Percentiles rank a stretch among this genome's conserved stretches.
These are phyloP conservation scores for Przewalskia tangutica DNA, from an alignment of 257 asterid genomes.

Conservation along the genomic window DNA sequence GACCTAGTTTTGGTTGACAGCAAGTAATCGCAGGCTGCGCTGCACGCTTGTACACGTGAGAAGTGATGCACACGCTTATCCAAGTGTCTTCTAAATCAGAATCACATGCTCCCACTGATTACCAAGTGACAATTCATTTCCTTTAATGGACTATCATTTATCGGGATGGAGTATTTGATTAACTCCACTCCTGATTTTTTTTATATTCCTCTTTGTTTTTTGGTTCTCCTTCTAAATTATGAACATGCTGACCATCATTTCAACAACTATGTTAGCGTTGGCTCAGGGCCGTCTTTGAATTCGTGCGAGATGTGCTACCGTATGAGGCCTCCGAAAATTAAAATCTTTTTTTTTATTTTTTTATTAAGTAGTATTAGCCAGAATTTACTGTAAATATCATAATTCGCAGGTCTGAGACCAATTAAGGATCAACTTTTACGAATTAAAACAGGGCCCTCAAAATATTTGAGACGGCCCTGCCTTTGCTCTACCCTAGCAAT, in stretches of 20 bases:
- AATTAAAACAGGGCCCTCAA: too few species aligned
- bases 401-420: too few species aligned
- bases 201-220: not conserved
- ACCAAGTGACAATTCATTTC: slow-evolving; percentile 7
- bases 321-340: too few species aligned
- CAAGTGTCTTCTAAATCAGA: slow-evolving; percentile 10
- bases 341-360: too few species aligned
- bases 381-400: too few species aligned
- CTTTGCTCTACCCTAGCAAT: too few species aligned
- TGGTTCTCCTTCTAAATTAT: not conserved
- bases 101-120: slow-evolving; percentile 19
- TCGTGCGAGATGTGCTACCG: too few species aligned
- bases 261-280: slow-evolving; percentile 14
- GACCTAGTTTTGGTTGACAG: not conserved
- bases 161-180: not conserved
- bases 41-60: slow-evolving; percentile 28
- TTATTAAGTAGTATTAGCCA: too few species aligned
- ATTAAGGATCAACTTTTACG: too few species aligned
- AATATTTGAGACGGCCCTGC: too few species aligned
- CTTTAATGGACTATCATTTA: not conserved
- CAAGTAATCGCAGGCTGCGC: slow-evolving; percentile 13
- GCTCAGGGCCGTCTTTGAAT: too few species aligned
- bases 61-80: slow-evolving; percentile 34
- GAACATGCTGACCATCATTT: slow-evolving; percentile 20
- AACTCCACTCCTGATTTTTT: not conserved